Base-by-base conservation (phyloP, 805 yeast genomes). In the Metschnikowia henanensis region DNA sequence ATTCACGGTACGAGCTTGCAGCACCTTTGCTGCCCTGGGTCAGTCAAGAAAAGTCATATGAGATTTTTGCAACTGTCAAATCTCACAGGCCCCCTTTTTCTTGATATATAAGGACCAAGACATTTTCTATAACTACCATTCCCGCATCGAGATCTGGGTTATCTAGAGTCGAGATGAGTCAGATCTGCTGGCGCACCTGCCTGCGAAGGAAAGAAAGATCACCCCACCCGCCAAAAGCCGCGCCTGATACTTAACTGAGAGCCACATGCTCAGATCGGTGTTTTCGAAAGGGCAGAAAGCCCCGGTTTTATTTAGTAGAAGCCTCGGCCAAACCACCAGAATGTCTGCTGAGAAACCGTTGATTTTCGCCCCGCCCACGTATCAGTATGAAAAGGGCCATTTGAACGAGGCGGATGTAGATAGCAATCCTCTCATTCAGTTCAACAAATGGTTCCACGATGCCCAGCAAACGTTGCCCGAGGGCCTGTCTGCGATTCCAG, bases 371-470 rank as follows among this genome's bases (percentile, higher is more conserved):
- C 96, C 96, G 18, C 79, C 83, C 56, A 87, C 96, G 0, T 86
- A 87, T 55, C 97, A 91, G 63, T 91, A 91, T 65, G 83, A 83
- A 45, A 84, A 86, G 59, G 79, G 71, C 33, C 73, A 79, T 13
- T 65, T 90, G 44, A 73, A 75, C 37, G 82, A 77, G 34, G 45
- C 64, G 0, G 80, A 86, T 21, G 66, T 89, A 12, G 61, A 59
- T 10, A 32, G 61, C 6, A 78, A 79, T 50, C 97, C 97, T 18
- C 79, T 88, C 16, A 69, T 67, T 8, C 95, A 89, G 63, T 94
- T 94, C 70, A 79, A 82, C 49, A 63, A 66, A 41, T 94, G 99
- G 99, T 94, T 87, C 60, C 69, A 79, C 13, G 88, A 86, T 31
- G 96, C 96, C 16, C 70, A 72, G 39, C 69, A 70, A 59, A 72